A percentile compares a stretch with the other conserved stretches of the same genome.
phyloP scores from a whole-genome alignment of 2,329 filamentous ascomycete genomes.

The Uncinocarpus reesii region DNA sequence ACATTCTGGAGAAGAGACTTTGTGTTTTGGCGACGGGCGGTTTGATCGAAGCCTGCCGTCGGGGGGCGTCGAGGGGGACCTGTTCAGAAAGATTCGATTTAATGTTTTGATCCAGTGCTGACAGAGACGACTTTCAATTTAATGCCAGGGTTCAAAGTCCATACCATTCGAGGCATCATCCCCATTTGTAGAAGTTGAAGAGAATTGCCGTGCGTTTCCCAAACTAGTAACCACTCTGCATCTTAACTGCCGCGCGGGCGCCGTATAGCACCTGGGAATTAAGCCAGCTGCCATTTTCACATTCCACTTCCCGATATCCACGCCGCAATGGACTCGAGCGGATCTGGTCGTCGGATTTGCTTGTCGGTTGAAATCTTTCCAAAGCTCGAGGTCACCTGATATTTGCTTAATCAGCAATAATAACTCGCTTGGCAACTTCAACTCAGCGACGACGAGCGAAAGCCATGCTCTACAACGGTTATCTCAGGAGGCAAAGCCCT shows the following conservation, averaged over 20 bases:
- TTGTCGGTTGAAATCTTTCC: slow-evolving; percentile 1
- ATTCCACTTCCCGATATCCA: not conserved
- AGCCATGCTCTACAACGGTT: too few relatives aligned
- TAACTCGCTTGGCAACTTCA: too few relatives aligned
- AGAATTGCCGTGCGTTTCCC: not conserved
- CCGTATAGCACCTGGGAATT: not conserved
- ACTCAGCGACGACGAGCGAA: too few relatives aligned
- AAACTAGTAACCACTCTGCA: not conserved
- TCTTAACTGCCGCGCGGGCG: not conserved
- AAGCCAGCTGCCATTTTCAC: slow-evolving; percentile 4
- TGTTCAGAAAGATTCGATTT: not conserved
- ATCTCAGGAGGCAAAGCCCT: too few relatives aligned
- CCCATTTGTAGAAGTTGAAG: not conserved
- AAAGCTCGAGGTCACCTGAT: not conserved
- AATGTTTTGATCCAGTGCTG: not conserved
- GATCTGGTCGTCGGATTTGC: not conserved
- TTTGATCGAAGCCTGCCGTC: slow-evolving; percentile 3
- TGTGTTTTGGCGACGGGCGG: slow-evolving; percentile 7
- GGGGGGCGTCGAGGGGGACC: not conserved
- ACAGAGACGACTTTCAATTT: too few relatives aligned
- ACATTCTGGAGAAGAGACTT: not conserved
- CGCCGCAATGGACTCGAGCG: not conserved
- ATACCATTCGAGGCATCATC: slow-evolving; percentile 5
- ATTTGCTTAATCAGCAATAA: too few relatives aligned
- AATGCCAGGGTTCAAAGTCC: too few relatives aligned